Base-by-base conservation (phyloP, 768 basidiomycete species). In the Gelatoporia subvermispora region DNA sequence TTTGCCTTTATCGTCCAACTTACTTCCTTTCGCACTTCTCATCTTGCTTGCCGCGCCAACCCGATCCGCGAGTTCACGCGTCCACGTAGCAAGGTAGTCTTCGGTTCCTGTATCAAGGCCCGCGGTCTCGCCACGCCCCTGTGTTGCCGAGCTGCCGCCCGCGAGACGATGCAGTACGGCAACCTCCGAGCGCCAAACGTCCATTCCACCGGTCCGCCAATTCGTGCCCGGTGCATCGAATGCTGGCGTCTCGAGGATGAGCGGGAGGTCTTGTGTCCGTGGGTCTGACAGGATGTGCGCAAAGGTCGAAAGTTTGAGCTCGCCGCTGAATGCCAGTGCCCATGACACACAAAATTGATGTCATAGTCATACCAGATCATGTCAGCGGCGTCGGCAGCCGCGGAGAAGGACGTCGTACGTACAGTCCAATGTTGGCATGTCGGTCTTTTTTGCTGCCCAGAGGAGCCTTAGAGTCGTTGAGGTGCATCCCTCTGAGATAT, bases 401-500 rank as follows among this genome's bases (percentile, higher is more conserved):
- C 35, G 11, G 2, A 37, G 23, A 43, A 49, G 15, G 16, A 18
- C 11, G 3, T 4, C 7, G 24, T 42, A 18, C 35, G 36, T 59
- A 88, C 85, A 88, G 62, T 18, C 92, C 92, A 34, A 93, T 83
- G 52, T 90, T 93, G 63, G 91, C 82, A 55, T 93, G 92, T 35
- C 88, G 68, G 57, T 93, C 92, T 54, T 79, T 83, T 55, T 76
- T 83, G 11, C 84, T 83, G 3, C 72, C 76, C 11, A 79, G 70
- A 1, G 68, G 70, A 8, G 75, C 76, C 62, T 89, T 88, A 11
- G 86, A 87, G 61, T 93, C 91, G 60, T 94, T 94, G 39, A 93
- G 61, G 58, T 94, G 92, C 78, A 93, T 85, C 1, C 84, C 91
- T 3, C 80, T 75, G 15, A 93, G 78, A 60, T 90, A 93, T 11